Percentiles rank a stretch among this genome's conserved stretches.
Evolutionary conservation across 495 filamentous ascomycete genomes (phyloP).

Genomic region (Tuber calosporum): DNA sequence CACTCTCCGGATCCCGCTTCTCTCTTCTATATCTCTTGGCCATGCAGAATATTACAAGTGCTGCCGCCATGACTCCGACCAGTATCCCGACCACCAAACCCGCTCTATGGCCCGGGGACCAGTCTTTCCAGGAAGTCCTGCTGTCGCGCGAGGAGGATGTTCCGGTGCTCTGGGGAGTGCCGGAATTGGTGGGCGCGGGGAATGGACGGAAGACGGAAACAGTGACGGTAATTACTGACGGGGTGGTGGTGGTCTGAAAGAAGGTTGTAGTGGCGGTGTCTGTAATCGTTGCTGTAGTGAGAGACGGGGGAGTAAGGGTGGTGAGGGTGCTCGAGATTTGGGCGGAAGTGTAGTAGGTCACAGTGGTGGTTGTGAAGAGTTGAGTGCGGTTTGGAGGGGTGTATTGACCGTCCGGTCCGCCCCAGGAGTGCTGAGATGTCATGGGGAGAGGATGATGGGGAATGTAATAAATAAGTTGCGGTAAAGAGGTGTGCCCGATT

Average conservation of each 20-base stretch:
- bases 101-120: constrained; percentile 13
- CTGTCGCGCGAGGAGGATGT: background rate
- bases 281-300: background rate
- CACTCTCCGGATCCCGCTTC: background rate
- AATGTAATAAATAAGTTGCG: background rate
- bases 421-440: background rate
- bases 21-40: background rate
- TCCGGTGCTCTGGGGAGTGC: background rate
- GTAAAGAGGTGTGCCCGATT: background rate
- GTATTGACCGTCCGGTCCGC: background rate
- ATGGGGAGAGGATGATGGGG: background rate
- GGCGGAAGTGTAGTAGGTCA: background rate
- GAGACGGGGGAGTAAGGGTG: background rate
- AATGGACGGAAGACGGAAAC: background rate
- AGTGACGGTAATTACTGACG: background rate
- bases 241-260: background rate
- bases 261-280: background rate
- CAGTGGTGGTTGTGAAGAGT: background rate
- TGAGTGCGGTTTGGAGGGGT: background rate
- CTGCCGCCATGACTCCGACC: background rate
- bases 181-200: background rate
- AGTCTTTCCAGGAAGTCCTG: constrained; percentile 2
- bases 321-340: background rate
- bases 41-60: constrained; percentile 8
- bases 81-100: constrained; percentile 1